Evolutionary conservation across 352 stramenopile species (phyloP).

Genomic region (Pythium aristosporum): DNA sequence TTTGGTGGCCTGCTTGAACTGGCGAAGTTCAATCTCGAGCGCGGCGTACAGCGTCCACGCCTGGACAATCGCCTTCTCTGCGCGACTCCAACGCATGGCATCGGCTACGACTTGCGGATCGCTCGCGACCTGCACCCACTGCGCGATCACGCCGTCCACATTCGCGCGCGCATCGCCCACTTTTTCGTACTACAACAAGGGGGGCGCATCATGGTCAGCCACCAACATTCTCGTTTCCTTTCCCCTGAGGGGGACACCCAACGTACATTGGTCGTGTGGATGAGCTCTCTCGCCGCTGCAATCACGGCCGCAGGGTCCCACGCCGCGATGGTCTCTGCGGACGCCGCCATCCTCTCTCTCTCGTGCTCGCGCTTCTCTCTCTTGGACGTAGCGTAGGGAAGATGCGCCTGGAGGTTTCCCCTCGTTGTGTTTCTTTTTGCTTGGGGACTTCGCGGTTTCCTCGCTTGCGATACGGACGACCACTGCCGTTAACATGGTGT

Average conservation of each 20-base stretch:
- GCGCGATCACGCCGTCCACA: constrained; percentile 46
- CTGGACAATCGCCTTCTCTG: constrained; percentile 36
- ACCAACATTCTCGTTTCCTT: background rate
- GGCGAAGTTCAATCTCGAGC: constrained; percentile 73
- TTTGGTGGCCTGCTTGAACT: constrained; percentile 85
- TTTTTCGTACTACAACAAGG: constrained; percentile 59
- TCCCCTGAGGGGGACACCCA: background rate
- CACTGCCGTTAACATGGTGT: constrained; percentile 1
- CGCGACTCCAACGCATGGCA: constrained; percentile 5
- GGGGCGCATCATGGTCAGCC: background rate
- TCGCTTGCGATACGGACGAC: constrained; percentile 5
- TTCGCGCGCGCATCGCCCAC: constrained; percentile 52
- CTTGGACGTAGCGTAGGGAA: background rate
- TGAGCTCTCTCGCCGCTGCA: constrained; percentile 61
- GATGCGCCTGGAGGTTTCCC: constrained; percentile 7
- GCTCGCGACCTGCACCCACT: constrained; percentile 35
- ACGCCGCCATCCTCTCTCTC: constrained; percentile 8
- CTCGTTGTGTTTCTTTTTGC: background rate
- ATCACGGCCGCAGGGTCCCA: constrained; percentile 59
- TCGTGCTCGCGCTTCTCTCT: no score
- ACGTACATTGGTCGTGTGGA: constrained; percentile 78
- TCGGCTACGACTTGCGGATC: constrained; percentile 12
- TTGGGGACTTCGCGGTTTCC: background rate
- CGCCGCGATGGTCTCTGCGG: constrained; percentile 30
- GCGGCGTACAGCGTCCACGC: constrained; percentile 64